phyloP scores from a whole-genome alignment of 2,329 filamentous ascomycete genomes.

The Penicillium paneum region DNA sequence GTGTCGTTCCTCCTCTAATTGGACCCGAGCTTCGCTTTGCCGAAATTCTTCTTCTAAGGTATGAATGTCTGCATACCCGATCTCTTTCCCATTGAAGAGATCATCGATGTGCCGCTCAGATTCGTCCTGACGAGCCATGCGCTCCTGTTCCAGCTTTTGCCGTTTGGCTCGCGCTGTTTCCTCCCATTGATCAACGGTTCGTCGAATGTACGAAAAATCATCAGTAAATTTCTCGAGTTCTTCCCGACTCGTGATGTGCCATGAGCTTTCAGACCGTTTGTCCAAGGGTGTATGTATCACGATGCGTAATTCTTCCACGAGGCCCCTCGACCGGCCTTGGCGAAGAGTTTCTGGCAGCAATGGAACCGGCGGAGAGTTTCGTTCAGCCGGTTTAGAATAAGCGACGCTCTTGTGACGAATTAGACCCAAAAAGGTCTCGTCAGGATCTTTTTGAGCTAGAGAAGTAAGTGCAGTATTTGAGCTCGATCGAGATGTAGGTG shows the following conservation, averaged over 20 bases:
- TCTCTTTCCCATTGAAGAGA: conserved; percentile 56
- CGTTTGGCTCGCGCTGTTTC: conserved; percentile 43
- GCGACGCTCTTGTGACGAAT: conserved; percentile 46
- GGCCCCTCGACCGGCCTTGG: conserved; percentile 24
- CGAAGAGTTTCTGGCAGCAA: conserved; percentile 34
- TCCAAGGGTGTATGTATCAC: conserved; percentile 35
- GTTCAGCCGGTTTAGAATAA: conserved; percentile 33
- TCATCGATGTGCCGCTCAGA: conserved; percentile 53
- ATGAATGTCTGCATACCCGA: conserved; percentile 57
- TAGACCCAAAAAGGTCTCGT: conserved; percentile 48
- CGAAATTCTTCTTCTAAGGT: conserved; percentile 56
- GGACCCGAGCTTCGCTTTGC: conserved; percentile 49
- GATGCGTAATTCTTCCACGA: conserved; percentile 36
- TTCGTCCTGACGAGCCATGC: conserved; percentile 50
- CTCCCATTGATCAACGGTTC: conserved; percentile 47
- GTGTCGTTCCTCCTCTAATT: conserved; percentile 52
- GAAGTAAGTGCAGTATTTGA: conserved; percentile 19
- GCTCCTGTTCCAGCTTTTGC: conserved; percentile 48
- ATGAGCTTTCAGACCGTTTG: conserved; percentile 34
- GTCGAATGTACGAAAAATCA: conserved; percentile 45
- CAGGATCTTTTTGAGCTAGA: conserved; percentile 31
- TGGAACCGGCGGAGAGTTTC: conserved; percentile 25
- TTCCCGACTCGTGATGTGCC: conserved; percentile 32
- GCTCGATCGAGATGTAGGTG: conserved; percentile 14
- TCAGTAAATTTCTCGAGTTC: conserved; percentile 38